A percentile compares a stretch with the other conserved stretches of the same genome.
These are phyloP conservation scores for Clavispora asparagi DNA, from an alignment of 805 yeast genomes.

Conservation along the genomic window DNA sequence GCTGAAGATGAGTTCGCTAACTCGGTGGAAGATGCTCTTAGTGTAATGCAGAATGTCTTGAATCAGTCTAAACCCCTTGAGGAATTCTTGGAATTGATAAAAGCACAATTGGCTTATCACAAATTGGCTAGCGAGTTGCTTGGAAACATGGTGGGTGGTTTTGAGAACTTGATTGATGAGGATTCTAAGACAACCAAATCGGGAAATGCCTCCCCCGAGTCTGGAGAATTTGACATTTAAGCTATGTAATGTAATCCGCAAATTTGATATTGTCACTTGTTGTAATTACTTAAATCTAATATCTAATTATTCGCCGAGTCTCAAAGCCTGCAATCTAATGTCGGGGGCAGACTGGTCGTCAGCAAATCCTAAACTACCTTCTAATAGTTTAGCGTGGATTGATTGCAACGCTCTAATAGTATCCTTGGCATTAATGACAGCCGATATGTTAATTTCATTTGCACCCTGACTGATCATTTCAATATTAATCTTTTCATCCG, in stretches of 20 bases:
- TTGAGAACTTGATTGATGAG: slow-evolving; percentile 58
- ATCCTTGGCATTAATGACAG: slow-evolving; percentile 83
- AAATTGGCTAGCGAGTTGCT: slow-evolving; percentile 68
- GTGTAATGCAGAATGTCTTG: slow-evolving; percentile 75
- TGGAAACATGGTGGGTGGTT: slow-evolving; percentile 56
- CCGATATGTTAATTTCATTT: slow-evolving; percentile 92
- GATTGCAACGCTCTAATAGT: slow-evolving; percentile 81
- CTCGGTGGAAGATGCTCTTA: slow-evolving; percentile 82
- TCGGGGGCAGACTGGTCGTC: slow-evolving; percentile 14
- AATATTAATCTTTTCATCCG: slow-evolving; percentile 86
- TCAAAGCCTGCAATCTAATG: slow-evolving; percentile 12
- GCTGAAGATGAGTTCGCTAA: slow-evolving; percentile 88
- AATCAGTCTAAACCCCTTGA: slow-evolving; percentile 64
- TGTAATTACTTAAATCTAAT: not conserved
- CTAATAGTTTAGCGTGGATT: slow-evolving; percentile 73
- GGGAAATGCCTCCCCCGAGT: slow-evolving; percentile 10
- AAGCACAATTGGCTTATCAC: slow-evolving; percentile 78
- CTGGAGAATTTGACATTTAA: slow-evolving; percentile 24
- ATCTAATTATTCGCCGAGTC: slow-evolving; percentile 1
- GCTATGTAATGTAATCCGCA: not conserved
- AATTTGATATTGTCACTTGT: not conserved
- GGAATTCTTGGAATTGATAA: slow-evolving; percentile 61
- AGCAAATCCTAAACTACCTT: slow-evolving; percentile 27
- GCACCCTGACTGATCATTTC: slow-evolving; percentile 99
- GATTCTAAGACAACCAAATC: slow-evolving; percentile 12